These are phyloP conservation scores for Dorcoceras hygrometricum DNA, from an alignment of 257 asterid genomes.

Conservation along the genomic window DNA sequence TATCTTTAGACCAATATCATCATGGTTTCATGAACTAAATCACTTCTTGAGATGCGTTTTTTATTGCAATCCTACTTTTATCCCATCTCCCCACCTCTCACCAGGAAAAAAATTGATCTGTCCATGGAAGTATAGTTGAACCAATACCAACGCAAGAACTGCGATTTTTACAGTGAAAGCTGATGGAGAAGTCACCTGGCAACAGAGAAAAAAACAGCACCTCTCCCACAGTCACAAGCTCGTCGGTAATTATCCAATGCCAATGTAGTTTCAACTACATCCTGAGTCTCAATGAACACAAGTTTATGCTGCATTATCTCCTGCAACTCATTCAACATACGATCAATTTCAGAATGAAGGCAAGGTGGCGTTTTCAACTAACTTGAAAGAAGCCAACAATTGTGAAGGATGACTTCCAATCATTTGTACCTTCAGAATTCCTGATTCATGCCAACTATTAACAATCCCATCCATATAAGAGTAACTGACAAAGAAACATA, in stretches of 20 bases:
- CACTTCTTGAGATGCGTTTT: neutral
- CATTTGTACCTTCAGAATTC: constrained; percentile 72
- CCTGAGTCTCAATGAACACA: constrained; percentile 97
- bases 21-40: constrained; percentile 14
- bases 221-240: constrained; percentile 99
- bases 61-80: neutral
- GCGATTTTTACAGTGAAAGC: constrained; percentile 10
- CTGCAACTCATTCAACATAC: constrained; percentile 43
- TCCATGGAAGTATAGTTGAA: neutral
- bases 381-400: neutral
- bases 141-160: neutral
- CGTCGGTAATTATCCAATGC: constrained; percentile 94
- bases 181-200: constrained; percentile 61
- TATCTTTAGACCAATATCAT: neutral
- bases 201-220: constrained; percentile 98
- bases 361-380: neutral
- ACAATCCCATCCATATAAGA: constrained; percentile 99
- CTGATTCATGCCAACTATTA: constrained; percentile 97
- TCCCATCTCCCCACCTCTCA: neutral
- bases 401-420: neutral
- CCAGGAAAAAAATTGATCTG: neutral
- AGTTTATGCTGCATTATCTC: constrained; percentile 98
- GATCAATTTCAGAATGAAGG: constrained; percentile 16
- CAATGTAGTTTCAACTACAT: constrained; percentile 96
- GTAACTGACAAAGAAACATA: constrained; percentile 94